Evolutionary conservation across 257 asterid genomes (phyloP), one percentile per base, ranked within the genome.

Genomic region (Nicotiana tabacum): DNA sequence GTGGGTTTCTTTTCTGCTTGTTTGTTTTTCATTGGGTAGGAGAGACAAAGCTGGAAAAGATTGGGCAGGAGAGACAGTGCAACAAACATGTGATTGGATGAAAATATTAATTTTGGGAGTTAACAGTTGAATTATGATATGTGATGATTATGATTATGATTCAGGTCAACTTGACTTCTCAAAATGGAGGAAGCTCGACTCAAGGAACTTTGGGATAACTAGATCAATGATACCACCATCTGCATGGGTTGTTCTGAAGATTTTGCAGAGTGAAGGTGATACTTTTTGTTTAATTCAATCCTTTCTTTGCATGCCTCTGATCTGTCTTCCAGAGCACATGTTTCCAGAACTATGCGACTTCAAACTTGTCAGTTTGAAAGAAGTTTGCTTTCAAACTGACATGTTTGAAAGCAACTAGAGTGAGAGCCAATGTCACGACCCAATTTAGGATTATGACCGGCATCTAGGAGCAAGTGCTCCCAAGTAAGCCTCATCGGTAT

Each of bases 141-240:
- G 76, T 37, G 76, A 18, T 58, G 60, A 32, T 62, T 80, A 53
- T 18, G 79, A 58, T 86, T 24, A 53, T 18, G 79, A 58, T 86
- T 24, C 79, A 90, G 97, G 91, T 80, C 76, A 64, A 85, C 83
- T 76, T 32, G 91, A 87, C 81, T 56, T 83, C 76, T 86, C 93
- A 46, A 90, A 88, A 81, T 93, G 98, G 94, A 87, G 90, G 82
- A 93, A 88, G 92, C 66, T 93, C 87, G 92, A 93, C 88, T 87
- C 98, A 1, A 87, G 88, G 89, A 79, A 66, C 66, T 82, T 90
- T 83, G 99, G 99, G 86, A 70, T 96, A 77, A 79, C 83, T 39
- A 81, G 85, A 78, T 90, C 92, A 66, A 90, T 69, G 93, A 87
- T 94, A 87, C 84, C 98, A 64, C 6, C 33, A 17, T 69, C 95